phyloP scores from a whole-genome alignment of 306 rosid species.

The Alnus glutinosa region DNA sequence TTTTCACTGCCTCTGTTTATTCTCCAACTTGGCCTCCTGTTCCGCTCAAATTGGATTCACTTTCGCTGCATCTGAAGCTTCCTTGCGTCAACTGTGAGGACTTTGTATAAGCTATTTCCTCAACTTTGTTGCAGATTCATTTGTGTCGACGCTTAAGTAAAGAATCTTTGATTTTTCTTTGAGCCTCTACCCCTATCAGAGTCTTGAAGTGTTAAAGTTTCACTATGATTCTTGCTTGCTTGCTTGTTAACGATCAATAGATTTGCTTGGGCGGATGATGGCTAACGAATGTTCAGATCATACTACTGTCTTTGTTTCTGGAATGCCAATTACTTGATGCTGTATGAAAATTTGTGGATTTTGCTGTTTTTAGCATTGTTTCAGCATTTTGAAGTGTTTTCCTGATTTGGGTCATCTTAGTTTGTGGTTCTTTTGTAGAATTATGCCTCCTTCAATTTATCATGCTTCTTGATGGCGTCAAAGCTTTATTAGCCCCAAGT shows the following conservation, averaged over 20 bases:
- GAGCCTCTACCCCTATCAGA: constrained; percentile 4
- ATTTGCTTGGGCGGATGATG: constrained; percentile 15
- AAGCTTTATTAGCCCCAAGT: constrained; percentile 25
- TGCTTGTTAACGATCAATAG: background rate
- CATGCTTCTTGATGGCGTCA: constrained; percentile 26
- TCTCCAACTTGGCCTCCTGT: constrained; percentile 18
- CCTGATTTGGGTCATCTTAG: constrained; percentile 10
- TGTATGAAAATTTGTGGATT: background rate
- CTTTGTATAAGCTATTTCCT: constrained; percentile 4
- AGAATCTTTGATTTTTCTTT: constrained; percentile 26
- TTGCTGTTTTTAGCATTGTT: constrained; percentile 11
- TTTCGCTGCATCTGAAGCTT: constrained; percentile 23
- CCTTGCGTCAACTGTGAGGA: constrained; percentile 24
- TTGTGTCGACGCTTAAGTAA: no score
- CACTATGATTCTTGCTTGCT: background rate
- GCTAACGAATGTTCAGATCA: constrained; percentile 10
- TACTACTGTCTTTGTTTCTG: constrained; percentile 1
- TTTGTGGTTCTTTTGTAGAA: constrained; percentile 4
- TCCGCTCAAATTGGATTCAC: constrained; percentile 10
- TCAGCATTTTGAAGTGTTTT: constrained; percentile 15
- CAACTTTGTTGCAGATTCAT: constrained; percentile 19
- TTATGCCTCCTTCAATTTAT: background rate
- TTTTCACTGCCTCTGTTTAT: background rate
- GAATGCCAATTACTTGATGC: background rate
- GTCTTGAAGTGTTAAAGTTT: background rate